Conservation (phyloP, 768 basidiomycete genomes). For the Lentinula guzmanii region DNA sequence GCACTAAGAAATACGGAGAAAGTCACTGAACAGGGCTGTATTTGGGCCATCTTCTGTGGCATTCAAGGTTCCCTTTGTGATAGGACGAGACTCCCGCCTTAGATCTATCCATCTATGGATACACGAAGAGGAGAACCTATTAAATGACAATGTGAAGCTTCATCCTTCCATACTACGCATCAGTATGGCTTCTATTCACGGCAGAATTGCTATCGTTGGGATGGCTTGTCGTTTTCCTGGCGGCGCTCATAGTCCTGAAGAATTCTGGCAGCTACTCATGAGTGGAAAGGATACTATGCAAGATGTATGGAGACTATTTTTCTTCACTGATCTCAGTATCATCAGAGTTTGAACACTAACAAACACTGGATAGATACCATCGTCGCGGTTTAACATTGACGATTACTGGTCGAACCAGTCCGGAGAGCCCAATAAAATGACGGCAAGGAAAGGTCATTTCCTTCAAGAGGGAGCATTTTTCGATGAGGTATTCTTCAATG, state of each 20-base stretch:
- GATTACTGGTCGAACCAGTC: not conserved
- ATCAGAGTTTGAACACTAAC: not conserved
- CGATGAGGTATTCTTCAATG: slow-evolving; percentile 5
- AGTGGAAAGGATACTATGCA: not conserved
- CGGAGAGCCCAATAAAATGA: slow-evolving; percentile 10
- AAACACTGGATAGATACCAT: not conserved
- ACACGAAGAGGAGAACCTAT: too few relatives aligned
- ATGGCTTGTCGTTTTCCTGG: slow-evolving; percentile 7
- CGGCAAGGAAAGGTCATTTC: slow-evolving; percentile 46
- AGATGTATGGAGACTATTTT: not conserved
- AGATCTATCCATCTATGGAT: too few relatives aligned
- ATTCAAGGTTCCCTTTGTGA: too few relatives aligned
- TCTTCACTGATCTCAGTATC: not conserved
- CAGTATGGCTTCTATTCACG: not conserved
- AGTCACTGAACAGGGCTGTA: too few relatives aligned
- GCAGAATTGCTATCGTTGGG: slow-evolving; percentile 5
- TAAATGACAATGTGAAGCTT: too few relatives aligned
- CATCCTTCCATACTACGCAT: not conserved
- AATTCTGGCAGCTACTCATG: slow-evolving; percentile 3
- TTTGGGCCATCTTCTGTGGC: too few relatives aligned
- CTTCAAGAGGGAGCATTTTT: slow-evolving; percentile 36
- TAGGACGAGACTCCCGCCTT: too few relatives aligned
- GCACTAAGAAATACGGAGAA: too few relatives aligned
- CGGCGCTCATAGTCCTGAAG: slow-evolving; percentile 6
- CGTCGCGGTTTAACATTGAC: slow-evolving; percentile 5